Evolutionary conservation across 192 early-diverging fungal genomes (phyloP).

Genomic region (Coemansia sp.): DNA sequence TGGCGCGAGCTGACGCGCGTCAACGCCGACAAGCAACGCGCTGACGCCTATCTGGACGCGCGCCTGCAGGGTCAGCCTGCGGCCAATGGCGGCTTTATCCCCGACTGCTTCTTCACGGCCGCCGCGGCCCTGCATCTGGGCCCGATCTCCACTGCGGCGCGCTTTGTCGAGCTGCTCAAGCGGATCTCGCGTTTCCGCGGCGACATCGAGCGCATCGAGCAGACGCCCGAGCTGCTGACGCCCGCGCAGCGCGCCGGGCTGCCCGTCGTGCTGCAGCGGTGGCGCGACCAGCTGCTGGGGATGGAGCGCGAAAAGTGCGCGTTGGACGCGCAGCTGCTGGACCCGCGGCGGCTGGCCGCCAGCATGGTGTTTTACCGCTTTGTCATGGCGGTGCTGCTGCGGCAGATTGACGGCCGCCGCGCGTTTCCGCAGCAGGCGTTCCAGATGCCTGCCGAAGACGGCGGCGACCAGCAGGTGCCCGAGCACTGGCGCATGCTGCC

Average conservation of each 20-base stretch:
- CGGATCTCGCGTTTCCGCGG: constrained; percentile 65
- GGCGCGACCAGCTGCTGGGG: constrained; percentile 64
- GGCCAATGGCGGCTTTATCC: constrained; percentile 60
- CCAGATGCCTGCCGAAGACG: constrained; percentile 25
- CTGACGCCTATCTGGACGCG: constrained; percentile 57
- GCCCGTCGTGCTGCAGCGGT: constrained; percentile 56
- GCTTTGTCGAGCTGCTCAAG: constrained; percentile 64
- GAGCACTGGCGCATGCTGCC: constrained; percentile 69
- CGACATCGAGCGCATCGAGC: constrained; percentile 57
- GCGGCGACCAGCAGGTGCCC: neutral
- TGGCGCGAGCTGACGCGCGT: constrained; percentile 74
- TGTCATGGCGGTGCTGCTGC: constrained; percentile 84
- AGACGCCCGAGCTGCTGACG: constrained; percentile 17
- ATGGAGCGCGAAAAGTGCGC: constrained; percentile 65
- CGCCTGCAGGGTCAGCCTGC: neutral
- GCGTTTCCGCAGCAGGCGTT: constrained; percentile 39
- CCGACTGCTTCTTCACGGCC: constrained; percentile 83
- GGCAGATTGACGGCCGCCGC: constrained; percentile 58
- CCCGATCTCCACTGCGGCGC: constrained; percentile 64
- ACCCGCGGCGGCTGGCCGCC: constrained; percentile 63
- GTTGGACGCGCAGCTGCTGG: constrained; percentile 71
- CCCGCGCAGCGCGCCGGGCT: constrained; percentile 21
- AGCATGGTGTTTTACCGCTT: constrained; percentile 79
- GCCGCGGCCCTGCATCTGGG: constrained; percentile 78
- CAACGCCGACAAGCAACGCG: constrained; percentile 65